These are phyloP conservation scores for Diaporthe sp. DNA, from an alignment of 2,329 filamentous ascomycete species.

Conservation along the genomic window DNA sequence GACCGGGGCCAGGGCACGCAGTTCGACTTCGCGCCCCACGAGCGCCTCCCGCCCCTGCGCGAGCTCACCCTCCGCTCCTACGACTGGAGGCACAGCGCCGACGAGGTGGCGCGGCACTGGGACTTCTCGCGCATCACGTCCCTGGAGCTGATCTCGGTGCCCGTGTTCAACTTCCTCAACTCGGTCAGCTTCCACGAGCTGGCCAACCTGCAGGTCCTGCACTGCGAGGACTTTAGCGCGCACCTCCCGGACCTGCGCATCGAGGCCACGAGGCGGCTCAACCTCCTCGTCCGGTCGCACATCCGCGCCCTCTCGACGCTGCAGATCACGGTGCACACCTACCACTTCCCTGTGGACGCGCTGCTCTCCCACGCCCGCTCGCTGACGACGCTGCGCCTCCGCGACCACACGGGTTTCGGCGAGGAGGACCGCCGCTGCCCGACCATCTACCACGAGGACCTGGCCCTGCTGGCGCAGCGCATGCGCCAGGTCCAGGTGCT, in stretches of 20 bases:
- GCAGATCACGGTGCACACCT: conserved; percentile 56
- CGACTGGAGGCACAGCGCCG: conserved; percentile 59
- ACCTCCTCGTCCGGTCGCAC: conserved; percentile 53
- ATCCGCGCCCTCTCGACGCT: conserved; percentile 54
- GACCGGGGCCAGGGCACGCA: conserved; percentile 60
- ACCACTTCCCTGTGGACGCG: conserved; percentile 55
- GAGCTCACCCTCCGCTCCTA: conserved; percentile 60
- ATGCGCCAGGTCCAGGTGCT: conserved; percentile 53
- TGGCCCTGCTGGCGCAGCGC: conserved; percentile 49
- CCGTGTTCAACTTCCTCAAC: conserved; percentile 57
- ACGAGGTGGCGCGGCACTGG: conserved; percentile 58
- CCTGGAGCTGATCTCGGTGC: conserved; percentile 58
- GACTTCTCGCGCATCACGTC: conserved; percentile 58
- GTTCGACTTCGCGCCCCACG: conserved; percentile 54
- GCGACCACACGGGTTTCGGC: conserved; percentile 60
- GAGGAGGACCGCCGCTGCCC: conserved; percentile 58
- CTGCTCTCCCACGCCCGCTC: conserved; percentile 54
- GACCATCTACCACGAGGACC: conserved; percentile 52
- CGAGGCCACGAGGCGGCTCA: conserved; percentile 56
- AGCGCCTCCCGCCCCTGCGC: conserved; percentile 57
- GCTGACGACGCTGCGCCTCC: conserved; percentile 55
- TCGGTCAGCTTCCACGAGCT: conserved; percentile 56
- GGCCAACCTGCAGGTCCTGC: conserved; percentile 51
- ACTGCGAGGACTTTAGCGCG: conserved; percentile 60
- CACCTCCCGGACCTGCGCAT: conserved; percentile 52